Base-by-base conservation (phyloP, 108 stramenopile genomes). In the Fistulifera solaris region DNA sequence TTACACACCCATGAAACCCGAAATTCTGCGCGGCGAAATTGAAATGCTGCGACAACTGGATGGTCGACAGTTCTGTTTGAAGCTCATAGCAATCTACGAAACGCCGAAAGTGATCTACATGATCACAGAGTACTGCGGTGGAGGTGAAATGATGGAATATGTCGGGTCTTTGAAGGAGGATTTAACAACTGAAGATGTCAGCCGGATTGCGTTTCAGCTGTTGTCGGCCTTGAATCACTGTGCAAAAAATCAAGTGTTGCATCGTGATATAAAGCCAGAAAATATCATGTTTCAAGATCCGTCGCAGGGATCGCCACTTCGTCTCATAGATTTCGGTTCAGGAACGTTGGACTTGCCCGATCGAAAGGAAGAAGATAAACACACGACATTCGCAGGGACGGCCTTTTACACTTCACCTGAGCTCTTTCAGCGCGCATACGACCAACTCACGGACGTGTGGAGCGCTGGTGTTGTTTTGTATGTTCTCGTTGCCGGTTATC, bases 81-180 rank as follows among this genome's bases (percentile, higher is more conserved):
- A 62, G 41, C 62, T 91, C 2, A 40, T 52, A 0, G 67, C 59
- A 19, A 70, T 91, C 12, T 91, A 87, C 58, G 89, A 91, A 73
- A 69, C 75, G 10, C 59, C 81, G 1, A 56, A 61, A 18, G 42
- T 64, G 18, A 68, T 91, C 35, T 70, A 70, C 46, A 49, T 91
- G 19, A 67, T 91, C 18, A 91, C 85, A 0, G 89, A 91, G 58
- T 70, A 61, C 27, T 87, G 83, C 57, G 71, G 70, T 15, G 85
- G 89, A 1, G 88, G 88, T 22, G 85, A 91, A 50, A 91, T 87
- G 83, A 76, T 87, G 73, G 70, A 84, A 49, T 91, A 84, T 51
- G 61, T 85, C 1, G 51, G 65, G 13, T 56, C 62, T 15, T 68
- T 65, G 18, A 56, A 68, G 13, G 56, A 74, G 2, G 87, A 83